These are phyloP conservation scores for Mycena filopes DNA, from an alignment of 768 basidiomycete genomes.

Conservation along the genomic window DNA sequence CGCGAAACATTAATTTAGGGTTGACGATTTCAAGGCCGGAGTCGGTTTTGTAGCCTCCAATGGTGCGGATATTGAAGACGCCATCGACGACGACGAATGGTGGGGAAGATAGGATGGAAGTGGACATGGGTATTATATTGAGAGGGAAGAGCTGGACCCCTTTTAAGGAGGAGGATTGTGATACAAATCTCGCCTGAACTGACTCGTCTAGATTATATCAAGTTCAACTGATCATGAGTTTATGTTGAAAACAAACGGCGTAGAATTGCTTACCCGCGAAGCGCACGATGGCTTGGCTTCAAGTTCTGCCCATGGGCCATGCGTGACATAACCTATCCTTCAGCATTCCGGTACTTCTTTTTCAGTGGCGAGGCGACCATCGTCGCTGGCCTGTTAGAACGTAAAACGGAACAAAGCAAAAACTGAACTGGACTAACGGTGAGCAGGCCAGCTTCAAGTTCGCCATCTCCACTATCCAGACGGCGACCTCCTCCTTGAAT, in stretches of 20 bases:
- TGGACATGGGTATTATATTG: background rate
- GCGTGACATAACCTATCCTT: constrained; percentile 45
- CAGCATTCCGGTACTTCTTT: constrained; percentile 49
- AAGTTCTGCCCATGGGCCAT: constrained; percentile 24
- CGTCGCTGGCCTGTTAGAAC: constrained; percentile 44
- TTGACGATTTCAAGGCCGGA: constrained; percentile 37
- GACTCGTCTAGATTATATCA: constrained; percentile 18
- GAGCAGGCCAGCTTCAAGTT: constrained; percentile 48
- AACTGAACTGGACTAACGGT: constrained; percentile 38
- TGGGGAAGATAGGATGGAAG: constrained; percentile 35
- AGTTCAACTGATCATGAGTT: too few species aligned
- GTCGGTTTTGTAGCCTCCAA: constrained; percentile 41
- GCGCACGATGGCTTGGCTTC: too few species aligned
- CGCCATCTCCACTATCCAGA: constrained; percentile 48
- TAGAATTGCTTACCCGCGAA: too few species aligned
- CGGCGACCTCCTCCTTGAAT: constrained; percentile 40
- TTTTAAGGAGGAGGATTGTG: background rate
- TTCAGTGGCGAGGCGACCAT: constrained; percentile 46
- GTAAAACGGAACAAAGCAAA: background rate
- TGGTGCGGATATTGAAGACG: constrained; percentile 50
- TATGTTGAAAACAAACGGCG: too few species aligned
- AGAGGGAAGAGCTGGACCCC: background rate
- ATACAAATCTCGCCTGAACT: constrained; percentile 2
- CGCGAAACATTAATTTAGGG: constrained; percentile 48
- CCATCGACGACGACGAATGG: constrained; percentile 54